Conservation (phyloP, 495 filamentous ascomycete genomes). For the Penicillium bialowiezense region DNA sequence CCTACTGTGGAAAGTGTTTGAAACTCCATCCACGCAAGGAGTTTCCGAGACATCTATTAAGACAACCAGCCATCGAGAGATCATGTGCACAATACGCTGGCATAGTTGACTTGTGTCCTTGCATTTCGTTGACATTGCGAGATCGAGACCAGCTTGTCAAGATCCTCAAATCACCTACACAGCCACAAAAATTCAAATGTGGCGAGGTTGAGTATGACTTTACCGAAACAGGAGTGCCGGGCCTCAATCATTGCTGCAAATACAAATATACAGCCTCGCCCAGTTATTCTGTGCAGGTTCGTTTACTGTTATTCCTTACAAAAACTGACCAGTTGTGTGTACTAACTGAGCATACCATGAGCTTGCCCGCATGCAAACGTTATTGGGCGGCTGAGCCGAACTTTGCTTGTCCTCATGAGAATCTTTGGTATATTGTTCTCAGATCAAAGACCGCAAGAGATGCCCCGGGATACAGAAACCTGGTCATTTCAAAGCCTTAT, state of each 20-base stretch:
- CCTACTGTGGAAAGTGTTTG: conserved; percentile 14
- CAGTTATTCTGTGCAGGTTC: conserved; percentile 1
- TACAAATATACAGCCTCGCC: not conserved
- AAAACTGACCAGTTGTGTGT: conserved; percentile 3
- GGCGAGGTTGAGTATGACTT: conserved; percentile 6
- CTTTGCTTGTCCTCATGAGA: conserved; percentile 15
- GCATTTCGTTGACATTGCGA: conserved; percentile 12
- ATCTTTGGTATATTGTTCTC: conserved; percentile 8
- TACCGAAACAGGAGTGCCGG: not conserved
- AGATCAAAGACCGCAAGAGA: conserved; percentile 1
- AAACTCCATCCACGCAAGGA: conserved; percentile 19
- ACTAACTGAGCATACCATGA: conserved; percentile 1
- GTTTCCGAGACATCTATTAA: conserved; percentile 5
- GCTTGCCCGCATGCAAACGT: not conserved
- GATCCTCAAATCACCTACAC: conserved; percentile 9
- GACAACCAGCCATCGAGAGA: conserved; percentile 1
- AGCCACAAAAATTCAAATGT: not conserved
- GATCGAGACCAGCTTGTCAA: conserved; percentile 7
- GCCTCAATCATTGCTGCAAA: conserved; percentile 1
- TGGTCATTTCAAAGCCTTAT: conserved; percentile 6
- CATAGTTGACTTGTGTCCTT: conserved; percentile 17
- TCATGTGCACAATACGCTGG: conserved; percentile 10
- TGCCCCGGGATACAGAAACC: not conserved
- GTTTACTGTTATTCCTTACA: conserved; percentile 4
- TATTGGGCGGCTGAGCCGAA: conserved; percentile 2